phyloP scores from a whole-genome alignment of 2,329 filamentous ascomycete genomes.

The Alternaria triticina region DNA sequence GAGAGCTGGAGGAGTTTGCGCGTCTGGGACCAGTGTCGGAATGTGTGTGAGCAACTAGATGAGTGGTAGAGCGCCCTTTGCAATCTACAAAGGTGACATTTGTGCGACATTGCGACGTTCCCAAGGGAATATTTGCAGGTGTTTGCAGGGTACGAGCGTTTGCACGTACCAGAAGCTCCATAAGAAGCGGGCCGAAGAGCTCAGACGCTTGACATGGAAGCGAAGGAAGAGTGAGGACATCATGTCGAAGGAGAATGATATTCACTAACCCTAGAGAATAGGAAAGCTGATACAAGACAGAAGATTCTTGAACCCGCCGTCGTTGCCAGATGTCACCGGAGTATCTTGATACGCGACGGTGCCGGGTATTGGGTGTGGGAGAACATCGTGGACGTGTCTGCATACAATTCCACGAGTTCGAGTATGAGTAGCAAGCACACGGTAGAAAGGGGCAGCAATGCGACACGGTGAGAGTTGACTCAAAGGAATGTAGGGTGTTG shows the following conservation, averaged over 20 bases:
- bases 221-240: background rate
- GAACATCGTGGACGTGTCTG: too few relatives aligned
- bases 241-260: rapidly evolving
- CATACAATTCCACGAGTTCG: rapidly evolving
- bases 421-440: background rate
- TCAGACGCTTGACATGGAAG: background rate
- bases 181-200: background rate
- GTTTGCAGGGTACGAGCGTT: background rate
- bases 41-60: background rate
- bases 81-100: background rate
- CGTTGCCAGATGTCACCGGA: background rate
- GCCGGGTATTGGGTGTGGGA: background rate
- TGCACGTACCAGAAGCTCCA: background rate
- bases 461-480: background rate
- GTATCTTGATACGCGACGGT: background rate
- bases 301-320: background rate
- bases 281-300: background rate
- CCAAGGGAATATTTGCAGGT: background rate
- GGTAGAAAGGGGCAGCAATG: background rate
- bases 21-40: rapidly evolving
- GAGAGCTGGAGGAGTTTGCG: background rate
- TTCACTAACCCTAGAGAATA: rapidly evolving
- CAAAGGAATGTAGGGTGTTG: background rate
- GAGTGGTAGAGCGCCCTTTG: background rate
- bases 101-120: background rate